Base-by-base conservation (phyloP, 2,329 filamentous ascomycete species). In the Tolypocladium ophioglossoides region DNA sequence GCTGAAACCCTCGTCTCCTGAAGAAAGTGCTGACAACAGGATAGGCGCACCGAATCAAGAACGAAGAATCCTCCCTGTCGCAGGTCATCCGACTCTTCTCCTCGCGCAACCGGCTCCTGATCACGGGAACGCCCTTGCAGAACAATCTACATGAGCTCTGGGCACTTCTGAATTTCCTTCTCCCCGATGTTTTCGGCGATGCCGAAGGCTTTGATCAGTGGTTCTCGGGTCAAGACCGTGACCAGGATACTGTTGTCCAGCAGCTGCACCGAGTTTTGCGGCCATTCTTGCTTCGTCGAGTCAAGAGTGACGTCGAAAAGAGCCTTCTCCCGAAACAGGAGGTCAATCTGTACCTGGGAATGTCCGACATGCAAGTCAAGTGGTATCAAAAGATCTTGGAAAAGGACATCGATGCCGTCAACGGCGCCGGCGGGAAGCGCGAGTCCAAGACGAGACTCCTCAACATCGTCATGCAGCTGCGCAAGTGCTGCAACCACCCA, bases 351-450 rank as follows among this genome's bases (percentile, higher is more conserved):
- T 99, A 97, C 67, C 86, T 99, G 61, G 94, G 92, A 61, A 96
- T 99, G 92, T 91, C 94, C 1, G 91, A 96, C 55, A 99, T 99
- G 94, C 94, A 99, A 70, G 83, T 96, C 62, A 95, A 94, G 67
- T 99, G 94, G 92, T 99, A 99, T 68, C 88, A 96, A 70, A 97
- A 96, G 75, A 99, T 99, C 62, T 77, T 99, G 3, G 94, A 99
- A 66, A 99, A 97, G 73, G 94, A 99, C 65, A 99, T 99, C 58
- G 94, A 99, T 70, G 94, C 94, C 16, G 92, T 99, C 64, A 99
- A 99, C 62, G 94, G 94, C 57, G 94, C 92, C 34, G 90, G 87
- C 59, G 94, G 94, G 51, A 99, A 96, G 74, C 87, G 91, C 56
- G 94, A 99, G 72, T 97, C 92, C 35, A 99, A 99, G 75, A 99